phyloP scores from a whole-genome alignment of 1,284 basidiomycete genomes.

The Apiotrichum siamense region DNA sequence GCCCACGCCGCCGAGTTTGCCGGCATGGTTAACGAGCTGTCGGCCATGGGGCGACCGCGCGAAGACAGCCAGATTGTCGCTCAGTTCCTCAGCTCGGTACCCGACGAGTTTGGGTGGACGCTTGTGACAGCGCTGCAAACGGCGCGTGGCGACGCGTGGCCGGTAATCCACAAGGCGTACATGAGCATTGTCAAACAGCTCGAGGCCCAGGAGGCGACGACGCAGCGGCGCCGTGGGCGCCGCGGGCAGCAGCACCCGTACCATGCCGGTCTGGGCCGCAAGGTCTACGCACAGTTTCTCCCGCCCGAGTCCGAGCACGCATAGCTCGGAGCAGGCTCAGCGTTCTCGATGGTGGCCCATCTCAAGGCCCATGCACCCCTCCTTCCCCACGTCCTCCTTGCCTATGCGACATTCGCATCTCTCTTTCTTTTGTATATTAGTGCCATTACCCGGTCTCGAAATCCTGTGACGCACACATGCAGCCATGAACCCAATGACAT shows the following conservation, averaged over 20 bases:
- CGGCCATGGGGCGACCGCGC: not conserved
- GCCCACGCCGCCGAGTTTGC: not conserved
- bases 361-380: too few relatives aligned
- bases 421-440: too few relatives aligned
- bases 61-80: conserved; percentile 1
- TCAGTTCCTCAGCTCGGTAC: not conserved
- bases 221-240: not conserved
- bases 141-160: not conserved
- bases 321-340: too few relatives aligned
- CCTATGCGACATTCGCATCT: too few relatives aligned
- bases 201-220: not conserved
- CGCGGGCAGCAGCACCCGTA: not conserved
- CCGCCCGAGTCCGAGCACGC: not conserved
- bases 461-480: too few relatives aligned
- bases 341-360: conserved; percentile 2
- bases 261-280: not conserved
- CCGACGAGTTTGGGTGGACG: not conserved
- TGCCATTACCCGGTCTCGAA: too few relatives aligned
- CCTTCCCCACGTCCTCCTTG: too few relatives aligned
- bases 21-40: not conserved
- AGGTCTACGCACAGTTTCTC: not conserved
- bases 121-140: not conserved
- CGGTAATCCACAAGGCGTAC: conserved; percentile 1
- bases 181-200: not conserved
- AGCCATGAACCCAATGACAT: too few relatives aligned